Base-by-base conservation (phyloP, 805 yeast genomes). In the Yamadazyma ubonensis region DNA sequence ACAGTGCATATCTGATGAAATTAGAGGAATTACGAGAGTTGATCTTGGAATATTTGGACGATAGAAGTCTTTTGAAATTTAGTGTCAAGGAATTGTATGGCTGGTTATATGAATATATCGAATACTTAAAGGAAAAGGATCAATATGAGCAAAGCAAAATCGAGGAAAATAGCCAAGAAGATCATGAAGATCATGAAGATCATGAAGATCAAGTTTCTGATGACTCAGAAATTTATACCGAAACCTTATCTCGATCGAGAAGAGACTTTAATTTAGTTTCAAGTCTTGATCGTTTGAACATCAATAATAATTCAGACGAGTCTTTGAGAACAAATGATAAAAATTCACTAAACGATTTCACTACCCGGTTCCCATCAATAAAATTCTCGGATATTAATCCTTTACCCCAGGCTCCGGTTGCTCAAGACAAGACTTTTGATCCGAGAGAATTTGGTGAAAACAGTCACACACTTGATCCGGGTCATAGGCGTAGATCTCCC, bases 21-120 rank as follows among this genome's bases (percentile, higher is more conserved):
- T 46, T 63, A 30, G 25, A 28, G 8, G 32, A 45, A 7, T 39
- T 63, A 14, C 47, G 67, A 6, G 32, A 36, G 20, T 50, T 57
- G 54, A 45, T 60, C 12, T 27, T 63, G 16, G 52, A 52, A 22
- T 69, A 62, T 48, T 53, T 69, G 43, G 44, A 41, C 5, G 52
- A 44, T n/a, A 58, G 60, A 41, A 49, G 53, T 9, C 44, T 65
- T 25, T 53, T 69, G 34, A 50, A 51, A 1, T 69, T 66, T 41
- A 59, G 68, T 40, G 65, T 66, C 6, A 52, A 53, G 2, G 65
- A 63, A 35, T 52, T 69, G 28, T 61, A 63, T 42, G 45, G 44
- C 12, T 69, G 75, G 75, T 51, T 69, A 23, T 53, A 66, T 43
- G 59, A 58, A 36, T 69, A 69, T 43, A 60, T 69, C 14, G 64